A percentile compares a stretch with the other conserved stretches of the same genome.
phyloP scores from a whole-genome alignment of 192 early-diverging fungal species.

The Helicostylum pulchrum region DNA sequence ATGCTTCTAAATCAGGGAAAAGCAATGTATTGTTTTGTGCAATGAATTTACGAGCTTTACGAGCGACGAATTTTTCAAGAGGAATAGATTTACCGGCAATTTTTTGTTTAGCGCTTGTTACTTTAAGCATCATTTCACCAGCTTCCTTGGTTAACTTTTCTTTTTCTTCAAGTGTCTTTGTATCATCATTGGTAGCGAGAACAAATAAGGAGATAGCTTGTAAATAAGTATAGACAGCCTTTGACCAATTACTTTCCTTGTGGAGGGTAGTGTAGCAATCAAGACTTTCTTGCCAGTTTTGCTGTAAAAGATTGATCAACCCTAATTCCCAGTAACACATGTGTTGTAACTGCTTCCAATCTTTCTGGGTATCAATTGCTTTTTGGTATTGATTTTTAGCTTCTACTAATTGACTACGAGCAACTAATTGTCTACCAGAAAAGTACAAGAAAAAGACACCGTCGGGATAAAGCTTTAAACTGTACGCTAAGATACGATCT shows the following conservation, averaged over 20 bases:
- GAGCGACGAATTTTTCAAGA: constrained; percentile 83
- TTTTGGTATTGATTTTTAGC: constrained; percentile 60
- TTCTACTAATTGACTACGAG: constrained; percentile 50
- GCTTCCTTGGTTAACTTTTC: constrained; percentile 22
- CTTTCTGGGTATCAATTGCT: constrained; percentile 51
- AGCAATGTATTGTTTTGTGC: constrained; percentile 65
- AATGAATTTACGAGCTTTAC: constrained; percentile 76
- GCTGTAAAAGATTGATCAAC: constrained; percentile 59
- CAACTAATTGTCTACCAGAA: constrained; percentile 59
- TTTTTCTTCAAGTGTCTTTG: constrained; percentile 40
- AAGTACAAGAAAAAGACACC: constrained; percentile 75
- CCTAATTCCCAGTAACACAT: constrained; percentile 82
- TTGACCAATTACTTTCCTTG: constrained; percentile 84
- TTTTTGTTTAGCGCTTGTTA: constrained; percentile 66
- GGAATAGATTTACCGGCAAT: constrained; percentile 85
- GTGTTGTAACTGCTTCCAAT: constrained; percentile 78
- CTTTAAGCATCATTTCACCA: constrained; percentile 59
- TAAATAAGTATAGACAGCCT: constrained; percentile 75
- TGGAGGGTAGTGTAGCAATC: constrained; percentile 61
- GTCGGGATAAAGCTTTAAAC: constrained; percentile 57
- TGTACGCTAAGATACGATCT: constrained; percentile 48
- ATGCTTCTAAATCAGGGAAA: constrained; percentile 75
- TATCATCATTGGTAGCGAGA: background rate
- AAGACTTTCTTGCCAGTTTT: constrained; percentile 57
- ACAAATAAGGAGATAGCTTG: constrained; percentile 61